Evolutionary conservation across 78 protist species (phyloP).

Genomic region (Speleostelium caveatum): DNA sequence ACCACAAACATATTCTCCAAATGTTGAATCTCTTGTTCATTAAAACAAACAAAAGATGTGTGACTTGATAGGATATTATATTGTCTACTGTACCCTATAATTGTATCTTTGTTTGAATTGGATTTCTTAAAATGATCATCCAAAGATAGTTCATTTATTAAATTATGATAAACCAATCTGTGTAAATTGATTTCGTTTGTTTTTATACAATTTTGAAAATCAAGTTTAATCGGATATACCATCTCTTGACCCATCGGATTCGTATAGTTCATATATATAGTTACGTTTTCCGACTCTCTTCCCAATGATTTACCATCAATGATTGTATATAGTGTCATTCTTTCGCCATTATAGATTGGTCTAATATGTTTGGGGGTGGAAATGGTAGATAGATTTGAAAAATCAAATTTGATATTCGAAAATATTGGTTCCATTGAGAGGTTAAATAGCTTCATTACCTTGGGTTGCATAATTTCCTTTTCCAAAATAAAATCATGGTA

Average conservation of each 20-base stretch:
- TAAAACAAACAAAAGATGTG: too few species aligned
- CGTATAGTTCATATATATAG: neutral
- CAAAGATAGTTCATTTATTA: neutral
- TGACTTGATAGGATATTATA: constrained; percentile 6
- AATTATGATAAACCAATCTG: neutral
- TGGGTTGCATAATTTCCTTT: constrained; percentile 4
- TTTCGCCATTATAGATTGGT: constrained; percentile 2
- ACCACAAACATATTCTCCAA: too few species aligned
- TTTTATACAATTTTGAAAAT: neutral
- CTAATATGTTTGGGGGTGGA: neutral
- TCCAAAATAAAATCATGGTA: constrained; percentile 42
- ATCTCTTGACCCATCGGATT: neutral
- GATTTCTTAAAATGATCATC: neutral
- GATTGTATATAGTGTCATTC: neutral
- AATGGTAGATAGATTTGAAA: neutral
- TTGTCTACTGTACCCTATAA: constrained; percentile 1
- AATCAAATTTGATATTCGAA: constrained; percentile 7
- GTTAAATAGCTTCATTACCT: constrained; percentile 23
- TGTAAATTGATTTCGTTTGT: neutral
- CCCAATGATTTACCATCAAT: neutral
- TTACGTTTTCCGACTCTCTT: neutral
- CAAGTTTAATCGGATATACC: neutral
- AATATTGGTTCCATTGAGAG: constrained; percentile 37
- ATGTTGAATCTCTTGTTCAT: too few species aligned
- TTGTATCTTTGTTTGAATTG: neutral